Percentiles rank a stretch among this genome's conserved stretches.
Conservation (phyloP, 768 basidiomycete genomes). For the Kwoniella pini region DNA sequence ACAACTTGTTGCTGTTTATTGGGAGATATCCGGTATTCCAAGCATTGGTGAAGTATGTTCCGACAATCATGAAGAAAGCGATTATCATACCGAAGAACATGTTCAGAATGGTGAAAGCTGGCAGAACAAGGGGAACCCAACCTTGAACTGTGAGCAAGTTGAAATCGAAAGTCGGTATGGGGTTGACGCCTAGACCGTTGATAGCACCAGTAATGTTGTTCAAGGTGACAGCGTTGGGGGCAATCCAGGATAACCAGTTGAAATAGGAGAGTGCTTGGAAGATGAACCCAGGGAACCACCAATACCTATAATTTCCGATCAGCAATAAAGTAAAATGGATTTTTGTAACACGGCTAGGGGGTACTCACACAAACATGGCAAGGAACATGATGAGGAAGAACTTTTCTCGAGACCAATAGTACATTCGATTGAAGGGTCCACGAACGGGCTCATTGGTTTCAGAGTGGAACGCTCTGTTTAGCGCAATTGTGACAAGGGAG, state of each 20-base stretch:
- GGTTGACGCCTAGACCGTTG: conserved; percentile 56
- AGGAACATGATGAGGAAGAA: conserved; percentile 29
- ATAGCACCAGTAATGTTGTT: conserved; percentile 45
- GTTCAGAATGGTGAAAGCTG: conserved; percentile 57
- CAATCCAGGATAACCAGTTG: conserved; percentile 57
- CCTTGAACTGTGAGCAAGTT: conserved; percentile 42
- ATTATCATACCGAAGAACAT: conserved; percentile 52
- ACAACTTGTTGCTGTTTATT: conserved; percentile 53
- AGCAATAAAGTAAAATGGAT: no score
- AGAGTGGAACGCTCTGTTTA: conserved; percentile 53
- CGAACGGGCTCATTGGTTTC: conserved; percentile 84
- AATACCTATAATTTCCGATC: no score
- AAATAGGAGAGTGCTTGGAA: conserved; percentile 41
- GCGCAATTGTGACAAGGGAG: conserved; percentile 30
- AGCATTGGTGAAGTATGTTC: conserved; percentile 35
- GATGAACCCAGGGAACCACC: conserved; percentile 50
- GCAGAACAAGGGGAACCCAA: conserved; percentile 51
- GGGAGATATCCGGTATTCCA: conserved; percentile 54
- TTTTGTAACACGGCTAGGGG: no score
- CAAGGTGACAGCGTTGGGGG: conserved; percentile 54
- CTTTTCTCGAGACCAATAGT: conserved; percentile 26
- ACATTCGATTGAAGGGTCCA: conserved; percentile 73
- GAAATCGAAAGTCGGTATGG: conserved; percentile 56
- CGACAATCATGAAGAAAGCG: conserved; percentile 33
- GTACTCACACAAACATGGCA: conserved; percentile 37